Conservation (phyloP, 441 rosid genomes). For the Populus tomentosa region DNA sequence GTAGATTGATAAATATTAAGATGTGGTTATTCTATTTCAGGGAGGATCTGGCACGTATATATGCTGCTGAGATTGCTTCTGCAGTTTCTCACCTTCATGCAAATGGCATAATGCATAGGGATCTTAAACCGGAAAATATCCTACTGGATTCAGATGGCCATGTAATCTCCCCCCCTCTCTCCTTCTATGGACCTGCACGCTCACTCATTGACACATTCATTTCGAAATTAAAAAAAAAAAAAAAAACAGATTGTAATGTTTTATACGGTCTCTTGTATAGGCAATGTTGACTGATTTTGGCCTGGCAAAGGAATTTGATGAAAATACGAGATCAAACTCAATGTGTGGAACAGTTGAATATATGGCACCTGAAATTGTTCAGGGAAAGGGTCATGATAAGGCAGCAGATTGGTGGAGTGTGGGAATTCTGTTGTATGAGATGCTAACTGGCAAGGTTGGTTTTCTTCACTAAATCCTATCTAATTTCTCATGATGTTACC, state of each 20-base stretch:
- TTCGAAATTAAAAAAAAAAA: neutral
- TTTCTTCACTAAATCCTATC: neutral
- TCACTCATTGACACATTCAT: neutral
- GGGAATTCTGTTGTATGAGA: slow-evolving; percentile 82
- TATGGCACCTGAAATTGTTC: slow-evolving; percentile 92
- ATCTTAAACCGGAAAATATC: slow-evolving; percentile 61
- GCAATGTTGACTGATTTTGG: slow-evolving; percentile 90
- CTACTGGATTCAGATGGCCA: slow-evolving; percentile 85
- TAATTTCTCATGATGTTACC: neutral
- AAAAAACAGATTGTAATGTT: slow-evolving; percentile 5
- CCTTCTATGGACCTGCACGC: neutral
- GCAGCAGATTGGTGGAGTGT: slow-evolving; percentile 99
- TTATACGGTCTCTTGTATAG: slow-evolving; percentile 24
- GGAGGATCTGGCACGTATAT: slow-evolving; percentile 90
- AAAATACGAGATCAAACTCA: slow-evolving; percentile 84
- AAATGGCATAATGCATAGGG: slow-evolving; percentile 66
- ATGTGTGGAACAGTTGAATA: slow-evolving; percentile 94
- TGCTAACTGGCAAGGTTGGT: slow-evolving; percentile 65
- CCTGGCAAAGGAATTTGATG: slow-evolving; percentile 81
- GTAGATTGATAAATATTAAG: slow-evolving; percentile 16
- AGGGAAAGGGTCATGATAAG: slow-evolving; percentile 89
- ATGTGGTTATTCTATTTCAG: slow-evolving; percentile 27
- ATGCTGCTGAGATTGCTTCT: slow-evolving; percentile 88
- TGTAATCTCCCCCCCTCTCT: slow-evolving; percentile 37
- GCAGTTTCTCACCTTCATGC: slow-evolving; percentile 91